Percentiles rank a stretch among this genome's conserved stretches.
These are phyloP conservation scores for Aspergillus unguis DNA, from an alignment of 2,329 filamentous ascomycete species.

Conservation along the genomic window DNA sequence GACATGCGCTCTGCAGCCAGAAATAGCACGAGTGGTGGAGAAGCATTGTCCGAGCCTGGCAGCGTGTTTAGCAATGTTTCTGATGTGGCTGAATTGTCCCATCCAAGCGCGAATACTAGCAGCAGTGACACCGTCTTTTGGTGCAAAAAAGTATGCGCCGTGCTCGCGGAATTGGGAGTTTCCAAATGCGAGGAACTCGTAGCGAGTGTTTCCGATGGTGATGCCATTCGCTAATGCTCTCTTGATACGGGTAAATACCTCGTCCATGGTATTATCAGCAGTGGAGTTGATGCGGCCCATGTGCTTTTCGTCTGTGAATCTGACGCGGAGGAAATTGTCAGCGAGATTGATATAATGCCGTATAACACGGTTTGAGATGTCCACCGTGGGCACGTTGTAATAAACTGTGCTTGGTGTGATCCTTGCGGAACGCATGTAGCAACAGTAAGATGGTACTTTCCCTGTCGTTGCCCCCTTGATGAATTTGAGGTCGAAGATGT, in stretches of 20 bases:
- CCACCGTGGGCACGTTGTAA: constrained; percentile 71
- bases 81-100: constrained; percentile 79
- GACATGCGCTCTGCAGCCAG: constrained; percentile 57
- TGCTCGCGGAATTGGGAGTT: constrained; percentile 93
- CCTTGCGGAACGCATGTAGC: constrained; percentile 69
- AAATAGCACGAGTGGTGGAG: constrained; percentile 79
- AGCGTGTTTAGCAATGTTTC: constrained; percentile 80
- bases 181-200: constrained; percentile 88
- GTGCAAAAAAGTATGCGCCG: constrained; percentile 88
- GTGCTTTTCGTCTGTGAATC: constrained; percentile 78
- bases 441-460: constrained; percentile 68
- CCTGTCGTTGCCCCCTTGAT: constrained; percentile 47
- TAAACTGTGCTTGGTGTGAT: constrained; percentile 83
- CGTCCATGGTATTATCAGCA: constrained; percentile 58
- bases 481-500: constrained; percentile 59
- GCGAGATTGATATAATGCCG: constrained; percentile 65
- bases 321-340: constrained; percentile 82
- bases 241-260: constrained; percentile 71
- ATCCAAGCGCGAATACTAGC: constrained; percentile 79
- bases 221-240: constrained; percentile 75
- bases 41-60: constrained; percentile 92
- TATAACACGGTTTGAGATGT: constrained; percentile 83
- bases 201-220: constrained; percentile 73
- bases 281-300: constrained; percentile 60
- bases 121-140: constrained; percentile 63